phyloP scores from a whole-genome alignment of 139 green algal genomes.

The Parachlorella kessleri region DNA sequence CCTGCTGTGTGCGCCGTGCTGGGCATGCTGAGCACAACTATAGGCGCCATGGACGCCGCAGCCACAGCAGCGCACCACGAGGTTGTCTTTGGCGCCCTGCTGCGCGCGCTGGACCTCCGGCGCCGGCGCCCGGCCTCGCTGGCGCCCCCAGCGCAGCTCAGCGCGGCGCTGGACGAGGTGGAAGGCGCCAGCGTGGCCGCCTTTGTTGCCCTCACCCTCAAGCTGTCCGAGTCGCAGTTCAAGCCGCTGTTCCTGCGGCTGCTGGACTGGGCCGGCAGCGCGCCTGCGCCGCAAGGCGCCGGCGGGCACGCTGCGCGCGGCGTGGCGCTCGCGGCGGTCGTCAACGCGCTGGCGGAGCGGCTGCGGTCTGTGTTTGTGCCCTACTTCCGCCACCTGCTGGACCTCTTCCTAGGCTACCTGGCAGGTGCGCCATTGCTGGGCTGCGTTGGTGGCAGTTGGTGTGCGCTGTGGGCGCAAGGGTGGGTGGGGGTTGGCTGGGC shows the following conservation, averaged over 20 bases:
- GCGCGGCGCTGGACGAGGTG: slow-evolving; percentile 25
- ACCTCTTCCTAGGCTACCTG: slow-evolving; percentile 55
- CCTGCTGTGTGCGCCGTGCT: slow-evolving; percentile 35
- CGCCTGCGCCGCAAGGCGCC: no score
- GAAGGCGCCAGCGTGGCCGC: slow-evolving; percentile 59
- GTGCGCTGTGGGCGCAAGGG: no score
- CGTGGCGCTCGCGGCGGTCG: slow-evolving; percentile 56
- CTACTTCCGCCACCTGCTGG: slow-evolving; percentile 75
- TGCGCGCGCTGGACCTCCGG: slow-evolving; percentile 78
- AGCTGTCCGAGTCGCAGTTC: slow-evolving; percentile 89
- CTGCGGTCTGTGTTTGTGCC: slow-evolving; percentile 88
- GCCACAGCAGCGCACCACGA: slow-evolving; percentile 56
- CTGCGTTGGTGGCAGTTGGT: not conserved
- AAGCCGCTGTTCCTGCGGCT: slow-evolving; percentile 91
- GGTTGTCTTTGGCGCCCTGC: slow-evolving; percentile 72
- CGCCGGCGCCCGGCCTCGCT: slow-evolving; percentile 39
- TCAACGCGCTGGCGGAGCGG: slow-evolving; percentile 60
- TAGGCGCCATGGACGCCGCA: slow-evolving; percentile 60
- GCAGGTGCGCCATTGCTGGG: slow-evolving; percentile 4
- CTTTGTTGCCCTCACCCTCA: slow-evolving; percentile 81
- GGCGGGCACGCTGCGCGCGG: slow-evolving; percentile 33
- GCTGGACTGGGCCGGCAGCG: slow-evolving; percentile 76
- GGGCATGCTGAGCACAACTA: slow-evolving; percentile 54
- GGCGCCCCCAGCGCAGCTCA: not conserved
- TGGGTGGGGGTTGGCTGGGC: no score